Evolutionary conservation across 2,329 filamentous ascomycete genomes (phyloP).

Genomic region (Aspergillus jensenii): DNA sequence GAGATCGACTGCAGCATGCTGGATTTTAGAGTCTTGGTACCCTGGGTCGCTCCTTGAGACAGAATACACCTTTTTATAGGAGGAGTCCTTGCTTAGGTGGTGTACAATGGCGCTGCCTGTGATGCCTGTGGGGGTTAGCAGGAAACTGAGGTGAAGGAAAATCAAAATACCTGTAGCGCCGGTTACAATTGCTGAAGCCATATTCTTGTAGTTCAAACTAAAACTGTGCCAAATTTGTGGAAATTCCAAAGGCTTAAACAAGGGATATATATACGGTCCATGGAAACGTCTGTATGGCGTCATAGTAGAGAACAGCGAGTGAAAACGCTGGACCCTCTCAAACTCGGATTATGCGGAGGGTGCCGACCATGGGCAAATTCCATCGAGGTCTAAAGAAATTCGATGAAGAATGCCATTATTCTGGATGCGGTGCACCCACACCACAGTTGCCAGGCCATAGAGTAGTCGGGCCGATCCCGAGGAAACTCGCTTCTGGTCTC

Average conservation of each 20-base stretch:
- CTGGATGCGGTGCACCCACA: too few relatives aligned
- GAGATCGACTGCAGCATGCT: slow-evolving; percentile 42
- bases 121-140: slow-evolving; percentile 27
- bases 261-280: background rate
- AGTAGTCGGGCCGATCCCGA: too few relatives aligned
- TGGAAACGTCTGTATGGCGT: background rate
- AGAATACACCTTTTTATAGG: slow-evolving; percentile 41
- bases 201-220: slow-evolving; percentile 7
- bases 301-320: background rate
- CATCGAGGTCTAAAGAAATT: background rate
- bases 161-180: slow-evolving; percentile 27
- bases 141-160: background rate
- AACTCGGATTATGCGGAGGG: too few relatives aligned
- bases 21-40: slow-evolving; percentile 34
- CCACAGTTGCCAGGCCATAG: too few relatives aligned
- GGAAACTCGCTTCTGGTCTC: too few relatives aligned
- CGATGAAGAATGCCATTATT: too few relatives aligned
- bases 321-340: too few relatives aligned
- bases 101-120: slow-evolving; percentile 42
- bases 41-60: slow-evolving; percentile 44
- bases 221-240: too few relatives aligned
- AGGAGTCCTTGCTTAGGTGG: slow-evolving; percentile 36
- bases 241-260: too few relatives aligned
- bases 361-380: too few relatives aligned
- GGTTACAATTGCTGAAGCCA: slow-evolving; percentile 31